Evolutionary conservation across 2,329 filamentous ascomycete species (phyloP), one percentile per base, ranked within the genome.

Genomic region (Fusarium oxysporum): DNA sequence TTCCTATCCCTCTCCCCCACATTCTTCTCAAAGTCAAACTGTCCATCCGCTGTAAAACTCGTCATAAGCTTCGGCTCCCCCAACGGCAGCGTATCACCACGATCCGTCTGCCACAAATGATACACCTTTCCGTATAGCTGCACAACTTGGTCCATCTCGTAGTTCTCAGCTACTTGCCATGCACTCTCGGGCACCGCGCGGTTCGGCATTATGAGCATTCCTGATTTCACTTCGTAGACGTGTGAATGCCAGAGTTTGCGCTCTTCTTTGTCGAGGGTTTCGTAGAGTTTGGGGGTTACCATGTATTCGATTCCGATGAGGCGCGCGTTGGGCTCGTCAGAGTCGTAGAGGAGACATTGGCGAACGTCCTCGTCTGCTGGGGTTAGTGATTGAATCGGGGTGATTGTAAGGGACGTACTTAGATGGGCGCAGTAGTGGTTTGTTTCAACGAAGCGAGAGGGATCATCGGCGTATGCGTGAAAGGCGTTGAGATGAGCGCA

Each of bases 291-390:
- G 0, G 90, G 88, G 0, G 91, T 91, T 76, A 97, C 91, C 93
- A 96, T 95, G 85, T 97, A 97, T 81, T 97, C 94, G 76, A 97
- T 87, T 13, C 94, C 94, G 69, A 97, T 93, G 23, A 97, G 87
- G 1, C 92, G 88, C 0, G 93, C 93, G 32, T 89, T 88, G 12
- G 89, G 85, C 1, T 86, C 85, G 0, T 91, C 86, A 0, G 89
- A 89, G 81, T 97, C 94, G 83, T 96, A 97, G 70, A 97, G 88
- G 35, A 97, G 89, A 80, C 94, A 97, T 85, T 97, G 94, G 8
- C 94, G 89, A 63, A 97, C 87, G 70, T 96, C 93, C 84, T 79
- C 67, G 38, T 82, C 80, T 65, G 6, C 2, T 8, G 8, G 1
- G 38, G 71, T 54, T 70, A 87, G 85, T 85, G 87, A 68, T 88